A percentile compares a stretch with the other conserved stretches of the same genome.
Evolutionary conservation across 2,329 filamentous ascomycete species (phyloP).

Genomic region (Epichloe baconii): DNA sequence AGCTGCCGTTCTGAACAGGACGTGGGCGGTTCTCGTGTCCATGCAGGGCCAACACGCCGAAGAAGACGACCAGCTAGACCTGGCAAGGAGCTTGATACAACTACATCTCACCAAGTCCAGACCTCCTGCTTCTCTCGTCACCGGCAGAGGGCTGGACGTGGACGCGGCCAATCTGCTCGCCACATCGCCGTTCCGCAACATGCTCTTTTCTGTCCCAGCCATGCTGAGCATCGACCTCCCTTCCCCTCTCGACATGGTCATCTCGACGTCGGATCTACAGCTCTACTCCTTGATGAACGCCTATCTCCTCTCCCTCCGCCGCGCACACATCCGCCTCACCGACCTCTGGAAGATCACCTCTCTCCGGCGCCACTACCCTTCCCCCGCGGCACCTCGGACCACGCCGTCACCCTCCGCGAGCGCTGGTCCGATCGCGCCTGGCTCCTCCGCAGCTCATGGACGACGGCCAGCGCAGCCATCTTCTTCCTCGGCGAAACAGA

Average conservation of each 20-base stretch:
- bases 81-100: conserved; percentile 64
- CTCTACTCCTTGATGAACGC: conserved; percentile 76
- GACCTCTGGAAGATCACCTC: conserved; percentile 77
- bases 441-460: conserved; percentile 76
- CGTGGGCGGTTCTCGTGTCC: conserved; percentile 69
- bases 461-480: conserved; percentile 71
- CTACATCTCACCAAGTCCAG: conserved; percentile 47
- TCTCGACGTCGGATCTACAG: conserved; percentile 61
- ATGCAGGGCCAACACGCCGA: conserved; percentile 57
- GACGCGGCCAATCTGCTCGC: conserved; percentile 24
- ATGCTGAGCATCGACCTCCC: conserved; percentile 60
- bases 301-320: conserved; percentile 73
- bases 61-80: conserved; percentile 72
- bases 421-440: conserved; percentile 50
- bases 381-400: conserved; percentile 47
- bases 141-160: conserved; percentile 22
- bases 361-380: conserved; percentile 63
- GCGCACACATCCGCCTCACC: conserved; percentile 73
- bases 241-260: conserved; percentile 76
- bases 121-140: conserved; percentile 23
- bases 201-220: conserved; percentile 63
- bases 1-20: conserved; percentile 58
- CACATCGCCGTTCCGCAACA: conserved; percentile 56
- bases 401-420: conserved; percentile 47
- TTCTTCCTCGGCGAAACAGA: conserved; percentile 85